Evolutionary conservation across 2,329 filamentous ascomycete genomes (phyloP), one percentile per base, ranked within the genome.

Genomic region (Arthrobotrys sinensis): DNA sequence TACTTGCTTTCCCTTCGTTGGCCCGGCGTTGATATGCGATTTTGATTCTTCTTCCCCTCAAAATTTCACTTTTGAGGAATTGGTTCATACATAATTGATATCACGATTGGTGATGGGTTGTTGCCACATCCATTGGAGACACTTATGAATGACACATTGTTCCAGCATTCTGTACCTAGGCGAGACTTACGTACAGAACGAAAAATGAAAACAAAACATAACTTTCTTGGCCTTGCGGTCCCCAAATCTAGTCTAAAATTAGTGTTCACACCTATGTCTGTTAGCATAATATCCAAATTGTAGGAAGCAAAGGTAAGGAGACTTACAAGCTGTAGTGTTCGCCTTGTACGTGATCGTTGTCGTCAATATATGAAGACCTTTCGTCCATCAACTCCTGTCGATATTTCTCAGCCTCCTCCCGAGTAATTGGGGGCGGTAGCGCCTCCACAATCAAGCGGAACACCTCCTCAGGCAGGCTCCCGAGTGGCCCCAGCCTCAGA

Each of bases 301-400:
- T 5, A 16, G 11, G n/a, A 21, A 14, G 12, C 10, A 38, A 34
- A 45, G 45, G 45, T 16, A 43, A 1, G 53, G 12, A 43, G 11
- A 79, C 76, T 70, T 52, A 75, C 76, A 79, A 48, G 12, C 50
- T 65, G 40, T 79, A 79, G 7, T 16, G 0, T 6, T 28, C 32
- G 5, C 76, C 76, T 7, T 73, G 66, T 1, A 79, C 48, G 14
- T 19, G 14, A 14, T 70, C 64, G 10, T 57, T 75, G 12, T 75
- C 65, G 4, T 52, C 40, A 4, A 72, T 71, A 60, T 79, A 83
- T 1, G 2, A 28, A 14, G 76, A 82, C 21, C 85, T 81, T 80
- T 86, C 85, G 2, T 82, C 80, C 85, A 86, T 86, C 45, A 87
- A 71, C 75, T 83, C 66, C 8, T 84, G 45, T 64, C 85, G 80